Percentiles rank a stretch among this genome's conserved stretches.
phyloP scores from a whole-genome alignment of 176 grass and related monocot species.

The Triticum turgidum region DNA sequence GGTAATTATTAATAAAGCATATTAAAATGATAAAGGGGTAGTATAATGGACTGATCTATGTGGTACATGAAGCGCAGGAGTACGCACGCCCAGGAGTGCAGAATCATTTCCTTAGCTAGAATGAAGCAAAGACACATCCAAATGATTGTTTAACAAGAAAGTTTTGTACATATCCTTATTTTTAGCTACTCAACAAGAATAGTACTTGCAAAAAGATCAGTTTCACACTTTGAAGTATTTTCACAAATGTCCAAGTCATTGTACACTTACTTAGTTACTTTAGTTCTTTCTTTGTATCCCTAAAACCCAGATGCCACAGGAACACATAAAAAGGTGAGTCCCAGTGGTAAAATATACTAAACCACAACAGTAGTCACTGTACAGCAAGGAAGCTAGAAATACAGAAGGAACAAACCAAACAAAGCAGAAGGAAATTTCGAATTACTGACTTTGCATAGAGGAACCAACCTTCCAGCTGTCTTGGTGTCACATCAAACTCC shows the following conservation, averaged over 20 bases:
- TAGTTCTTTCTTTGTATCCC: background rate
- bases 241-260: background rate
- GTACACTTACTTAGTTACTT: background rate
- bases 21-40: too few relatives aligned
- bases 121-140: background rate
- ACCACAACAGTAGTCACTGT: background rate
- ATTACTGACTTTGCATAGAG: slow-evolving; percentile 36
- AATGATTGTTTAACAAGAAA: background rate
- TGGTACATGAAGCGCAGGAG: background rate
- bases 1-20: too few relatives aligned
- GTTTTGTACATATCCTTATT: background rate
- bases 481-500: slow-evolving; percentile 85
- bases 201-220: background rate
- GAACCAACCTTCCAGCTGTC: slow-evolving; percentile 90
- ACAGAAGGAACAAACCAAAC: background rate
- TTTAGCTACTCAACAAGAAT: background rate
- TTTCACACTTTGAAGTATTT: background rate
- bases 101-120: background rate
- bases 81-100: background rate
- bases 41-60: too few relatives aligned
- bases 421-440: background rate
- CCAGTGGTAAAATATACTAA: background rate
- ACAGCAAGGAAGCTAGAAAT: slow-evolving; percentile 3
- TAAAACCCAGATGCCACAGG: background rate
- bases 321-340: background rate